These are phyloP conservation scores for Puccinia hordei DNA, from an alignment of 1,284 basidiomycete species.

Conservation along the genomic window DNA sequence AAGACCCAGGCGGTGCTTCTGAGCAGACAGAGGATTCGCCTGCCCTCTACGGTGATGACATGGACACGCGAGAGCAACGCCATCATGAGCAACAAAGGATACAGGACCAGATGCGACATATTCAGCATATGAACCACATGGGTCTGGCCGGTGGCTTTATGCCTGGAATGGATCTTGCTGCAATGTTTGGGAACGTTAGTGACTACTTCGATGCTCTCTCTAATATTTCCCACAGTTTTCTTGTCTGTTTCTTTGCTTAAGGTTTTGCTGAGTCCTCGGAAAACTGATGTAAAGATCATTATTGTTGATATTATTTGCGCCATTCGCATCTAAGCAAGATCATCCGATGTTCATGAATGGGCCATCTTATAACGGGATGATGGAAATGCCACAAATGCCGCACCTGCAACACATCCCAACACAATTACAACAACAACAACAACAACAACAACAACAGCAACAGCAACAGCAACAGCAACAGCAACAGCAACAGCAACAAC, in stretches of 20 bases:
- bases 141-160: conserved; percentile 44
- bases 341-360: conserved; percentile 49
- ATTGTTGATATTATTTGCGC: neutral
- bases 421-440: conserved; percentile 37
- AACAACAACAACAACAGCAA: conserved; percentile 13
- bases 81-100: conserved; percentile 51
- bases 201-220: neutral
- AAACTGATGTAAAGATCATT: conserved; percentile 27
- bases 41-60: conserved; percentile 45
- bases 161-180: conserved; percentile 50
- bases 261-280: neutral
- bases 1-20: conserved; percentile 36
- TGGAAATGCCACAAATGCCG: conserved; percentile 49
- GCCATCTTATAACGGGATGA: conserved; percentile 43
- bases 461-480: neutral
- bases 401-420: conserved; percentile 42
- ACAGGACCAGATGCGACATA: conserved; percentile 49
- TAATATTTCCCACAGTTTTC: neutral
- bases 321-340: conserved; percentile 35
- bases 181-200: conserved; percentile 51
- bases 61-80: conserved; percentile 49
- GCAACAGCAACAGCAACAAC: conserved; percentile 10
- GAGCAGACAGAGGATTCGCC: conserved; percentile 32
- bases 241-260: neutral
- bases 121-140: conserved; percentile 50